Base-by-base conservation (phyloP, 805 yeast species). In the Priceomyces haplophilus region DNA sequence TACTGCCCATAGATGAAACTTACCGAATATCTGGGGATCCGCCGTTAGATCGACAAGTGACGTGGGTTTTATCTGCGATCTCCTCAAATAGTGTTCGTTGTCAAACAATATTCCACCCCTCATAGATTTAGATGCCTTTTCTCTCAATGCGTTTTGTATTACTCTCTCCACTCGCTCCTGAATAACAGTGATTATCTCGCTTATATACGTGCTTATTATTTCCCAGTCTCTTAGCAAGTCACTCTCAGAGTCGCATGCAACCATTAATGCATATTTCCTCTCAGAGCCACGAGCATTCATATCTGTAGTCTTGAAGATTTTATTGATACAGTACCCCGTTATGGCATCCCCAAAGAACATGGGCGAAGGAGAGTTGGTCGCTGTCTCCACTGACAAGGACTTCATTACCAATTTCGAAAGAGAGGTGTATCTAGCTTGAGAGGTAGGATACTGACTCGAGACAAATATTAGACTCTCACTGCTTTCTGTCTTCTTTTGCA, bases 271-370 rank as follows among this genome's bases (percentile, higher is more conserved):
- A 51, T 83, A 85, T 40, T 85, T 74, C 44, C 91, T 65, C 56
- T 85, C 89, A 1, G 84, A 78, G 1, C 91, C 91, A 43, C 91
- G 67, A 0, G 91, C 89, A 37, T 79, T 77, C 10, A 71, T 62
- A 57, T 85, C 91, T 32, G 69, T 67, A 23, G 83, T 58, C 55
- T 82, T 82, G 65, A 85, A 83, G 3, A 82, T 73, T 43, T 77
- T 67, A 11, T 77, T 72, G 6, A 84, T 59, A 21, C 87, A 79
- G 48, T 76, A 75, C 0, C 90, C 90, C 44, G 78, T 70, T 3
- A 65, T 53, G 10, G 75, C 74, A 51, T 84, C 88, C 3, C 85
- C 88, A 52, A 77, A 80, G 48, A 78, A 76, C 52, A 82, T 62
- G 0, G 89, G 88, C 39, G 76, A 74, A 18, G 77, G 65, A 33